Conservation (phyloP, 75 land plant species). For the Picea glauca region DNA sequence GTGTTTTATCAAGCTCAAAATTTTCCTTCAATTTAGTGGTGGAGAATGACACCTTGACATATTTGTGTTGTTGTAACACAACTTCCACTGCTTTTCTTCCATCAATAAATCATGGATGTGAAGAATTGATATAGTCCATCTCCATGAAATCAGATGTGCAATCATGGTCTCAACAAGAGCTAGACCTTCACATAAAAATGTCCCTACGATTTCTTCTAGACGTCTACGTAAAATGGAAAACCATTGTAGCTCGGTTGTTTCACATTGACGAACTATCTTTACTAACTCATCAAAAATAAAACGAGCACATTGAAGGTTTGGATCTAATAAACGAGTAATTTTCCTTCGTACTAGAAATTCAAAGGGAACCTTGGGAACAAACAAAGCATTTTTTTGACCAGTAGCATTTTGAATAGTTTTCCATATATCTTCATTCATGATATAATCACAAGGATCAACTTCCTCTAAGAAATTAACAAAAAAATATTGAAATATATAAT, state of each 20-base stretch:
- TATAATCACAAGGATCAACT: constrained; percentile 94
- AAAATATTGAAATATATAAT: constrained; percentile 86
- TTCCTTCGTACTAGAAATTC: constrained; percentile 83
- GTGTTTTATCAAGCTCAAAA: constrained; percentile 32
- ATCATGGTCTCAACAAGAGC: constrained; percentile 92
- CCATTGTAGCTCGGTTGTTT: constrained; percentile 70
- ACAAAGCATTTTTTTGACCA: constrained; percentile 82
- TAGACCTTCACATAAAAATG: constrained; percentile 75
- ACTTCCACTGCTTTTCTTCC: constrained; percentile 91
- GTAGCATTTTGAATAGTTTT: constrained; percentile 96
- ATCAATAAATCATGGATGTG: constrained; percentile 92
- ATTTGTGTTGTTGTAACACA: constrained; percentile 65
- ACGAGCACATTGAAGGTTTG: constrained; percentile 91
- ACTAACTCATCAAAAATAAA: constrained; percentile 92
- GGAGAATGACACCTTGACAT: constrained; percentile 41
- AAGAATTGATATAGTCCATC: constrained; percentile 99
- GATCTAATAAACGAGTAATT: constrained; percentile 85
- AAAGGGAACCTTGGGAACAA: constrained; percentile 99
- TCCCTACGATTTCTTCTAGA: constrained; percentile 82
- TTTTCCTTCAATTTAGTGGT: constrained; percentile 47
- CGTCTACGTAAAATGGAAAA: constrained; percentile 73
- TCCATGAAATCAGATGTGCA: constrained; percentile 96
- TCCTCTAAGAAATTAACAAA: constrained; percentile 94
- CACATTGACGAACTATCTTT: constrained; percentile 84
- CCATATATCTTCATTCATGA: constrained; percentile 89